Conservation (phyloP, 768 basidiomycete genomes). For the Auricularia sp. region DNA sequence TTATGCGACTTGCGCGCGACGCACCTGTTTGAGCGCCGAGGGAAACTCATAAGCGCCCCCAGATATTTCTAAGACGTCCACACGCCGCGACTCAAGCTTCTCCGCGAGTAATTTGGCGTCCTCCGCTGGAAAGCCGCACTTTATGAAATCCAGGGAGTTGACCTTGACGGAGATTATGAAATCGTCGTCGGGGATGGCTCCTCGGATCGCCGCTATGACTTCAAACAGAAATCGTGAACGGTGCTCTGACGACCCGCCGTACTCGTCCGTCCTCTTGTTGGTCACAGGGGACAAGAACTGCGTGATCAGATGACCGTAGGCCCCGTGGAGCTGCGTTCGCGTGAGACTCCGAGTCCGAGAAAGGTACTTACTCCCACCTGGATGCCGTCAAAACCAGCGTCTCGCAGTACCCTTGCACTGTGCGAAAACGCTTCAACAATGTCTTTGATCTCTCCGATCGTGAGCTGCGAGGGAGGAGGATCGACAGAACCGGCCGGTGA, state of each 20-base stretch:
- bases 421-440: neutral
- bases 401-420: neutral
- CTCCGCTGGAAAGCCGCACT: neutral
- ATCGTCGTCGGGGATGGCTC: constrained; percentile 15
- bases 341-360: neutral
- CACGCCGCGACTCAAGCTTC: neutral
- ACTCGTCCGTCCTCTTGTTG: constrained; percentile 33
- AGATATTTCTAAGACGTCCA: neutral
- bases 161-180: neutral
- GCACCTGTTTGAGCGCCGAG: neutral
- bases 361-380: neutral
- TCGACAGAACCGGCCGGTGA: neutral
- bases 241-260: constrained; percentile 35
- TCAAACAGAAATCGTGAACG: constrained; percentile 31
- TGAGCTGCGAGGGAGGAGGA: neutral
- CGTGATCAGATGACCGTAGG: constrained; percentile 24
- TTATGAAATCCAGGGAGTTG: neutral
- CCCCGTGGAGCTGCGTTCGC: constrained; percentile 22
- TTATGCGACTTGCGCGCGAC: neutral
- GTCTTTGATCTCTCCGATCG: neutral
- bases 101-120: neutral
- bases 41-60: neutral
- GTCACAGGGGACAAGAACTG: constrained; percentile 30
- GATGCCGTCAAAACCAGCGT: neutral
- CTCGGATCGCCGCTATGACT: constrained; percentile 21